A percentile compares a stretch with the other conserved stretches of the same genome.
These are phyloP conservation scores for Kuraishia hungarica DNA, from an alignment of 805 yeast genomes.

Conservation along the genomic window DNA sequence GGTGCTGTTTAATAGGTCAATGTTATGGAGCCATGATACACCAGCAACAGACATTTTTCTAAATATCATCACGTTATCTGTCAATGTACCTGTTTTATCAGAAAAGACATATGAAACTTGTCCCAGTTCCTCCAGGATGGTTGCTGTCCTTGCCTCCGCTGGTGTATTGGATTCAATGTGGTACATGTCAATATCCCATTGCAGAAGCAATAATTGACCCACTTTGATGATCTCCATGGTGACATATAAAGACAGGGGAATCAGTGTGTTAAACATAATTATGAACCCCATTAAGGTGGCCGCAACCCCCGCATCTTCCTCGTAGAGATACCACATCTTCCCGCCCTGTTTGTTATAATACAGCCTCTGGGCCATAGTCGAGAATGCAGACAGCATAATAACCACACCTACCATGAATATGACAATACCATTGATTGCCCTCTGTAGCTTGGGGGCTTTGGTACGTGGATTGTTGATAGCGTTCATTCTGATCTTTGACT, in stretches of 20 bases:
- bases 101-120: constrained; percentile 93
- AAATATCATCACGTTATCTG: constrained; percentile 91
- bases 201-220: constrained; percentile 72
- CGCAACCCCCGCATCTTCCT: constrained; percentile 73
- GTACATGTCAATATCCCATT: constrained; percentile 93
- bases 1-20: constrained; percentile 32
- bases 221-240: constrained; percentile 94
- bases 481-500: constrained; percentile 92
- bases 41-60: constrained; percentile 86
- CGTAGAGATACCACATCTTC: constrained; percentile 65
- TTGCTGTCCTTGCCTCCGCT: constrained; percentile 91
- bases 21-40: constrained; percentile 79
- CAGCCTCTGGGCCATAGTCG: constrained; percentile 70
- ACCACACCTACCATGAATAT: constrained; percentile 84
- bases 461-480: constrained; percentile 83
- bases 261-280: constrained; percentile 94
- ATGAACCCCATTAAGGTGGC: constrained; percentile 92
- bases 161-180: constrained; percentile 79
- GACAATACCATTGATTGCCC: constrained; percentile 74
- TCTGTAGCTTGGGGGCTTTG: constrained; percentile 89
- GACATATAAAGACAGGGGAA: constrained; percentile 90
- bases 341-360: constrained; percentile 30
- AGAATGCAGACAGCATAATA: constrained; percentile 61
- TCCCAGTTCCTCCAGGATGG: constrained; percentile 92
- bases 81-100: constrained; percentile 95